Conservation (phyloP, 2,329 filamentous ascomycete genomes). For the Hymenoscyphus occultus region DNA sequence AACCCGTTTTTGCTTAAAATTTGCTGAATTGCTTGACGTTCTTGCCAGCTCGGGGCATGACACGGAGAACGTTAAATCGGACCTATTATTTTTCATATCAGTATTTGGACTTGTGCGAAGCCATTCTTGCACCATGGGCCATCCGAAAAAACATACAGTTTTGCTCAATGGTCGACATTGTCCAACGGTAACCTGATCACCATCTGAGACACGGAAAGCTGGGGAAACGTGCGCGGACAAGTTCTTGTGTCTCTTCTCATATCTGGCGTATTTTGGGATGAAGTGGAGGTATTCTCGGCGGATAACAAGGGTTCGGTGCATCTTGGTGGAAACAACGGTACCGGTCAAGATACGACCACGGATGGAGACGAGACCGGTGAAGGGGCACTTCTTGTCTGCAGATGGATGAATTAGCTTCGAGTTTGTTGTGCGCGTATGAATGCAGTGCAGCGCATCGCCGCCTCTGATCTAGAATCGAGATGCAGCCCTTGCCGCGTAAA, state of each 20-base stretch:
- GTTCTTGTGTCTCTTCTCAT: constrained; percentile 99
- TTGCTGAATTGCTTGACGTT: constrained; percentile 96
- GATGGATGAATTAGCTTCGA: constrained; percentile 3
- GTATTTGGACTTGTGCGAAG: background rate
- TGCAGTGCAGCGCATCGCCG: background rate
- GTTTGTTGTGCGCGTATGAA: background rate
- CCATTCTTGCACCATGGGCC: background rate
- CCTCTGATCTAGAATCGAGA: background rate
- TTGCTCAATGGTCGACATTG: constrained; percentile 99
- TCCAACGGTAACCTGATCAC: constrained; percentile 98
- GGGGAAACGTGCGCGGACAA: constrained; percentile 97
- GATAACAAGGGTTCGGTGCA: constrained; percentile 99
- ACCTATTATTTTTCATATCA: constrained; percentile 55
- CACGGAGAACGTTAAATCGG: constrained; percentile 99
- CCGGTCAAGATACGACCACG: constrained; percentile 99
- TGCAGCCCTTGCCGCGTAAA: background rate
- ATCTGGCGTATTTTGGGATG: constrained; percentile 99
- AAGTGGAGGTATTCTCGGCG: constrained; percentile 99
- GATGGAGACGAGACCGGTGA: constrained; percentile 98
- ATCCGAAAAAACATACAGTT: constrained; percentile 71
- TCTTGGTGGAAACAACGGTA: constrained; percentile 99
- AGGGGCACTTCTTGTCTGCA: constrained; percentile 99
- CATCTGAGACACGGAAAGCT: constrained; percentile 99
- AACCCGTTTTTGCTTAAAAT: constrained; percentile 66
- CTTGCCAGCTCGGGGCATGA: constrained; percentile 96